phyloP scores from a whole-genome alignment of 495 filamentous ascomycete genomes.

The Trichocladium uniseriatum region DNA sequence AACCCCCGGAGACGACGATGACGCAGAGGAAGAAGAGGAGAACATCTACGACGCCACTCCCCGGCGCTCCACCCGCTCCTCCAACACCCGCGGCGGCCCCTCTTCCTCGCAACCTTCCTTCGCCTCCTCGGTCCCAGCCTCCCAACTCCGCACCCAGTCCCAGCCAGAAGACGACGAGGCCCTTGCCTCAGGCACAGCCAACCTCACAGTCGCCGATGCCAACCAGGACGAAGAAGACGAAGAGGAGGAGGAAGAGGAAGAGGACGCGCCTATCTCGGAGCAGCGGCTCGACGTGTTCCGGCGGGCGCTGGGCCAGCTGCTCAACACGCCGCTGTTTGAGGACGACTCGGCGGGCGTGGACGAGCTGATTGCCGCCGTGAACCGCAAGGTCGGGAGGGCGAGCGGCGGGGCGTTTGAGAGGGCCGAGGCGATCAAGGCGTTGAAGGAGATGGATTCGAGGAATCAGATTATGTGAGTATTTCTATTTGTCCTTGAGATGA shows the following conservation, averaged over 20 bases:
- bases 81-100: constrained; percentile 5
- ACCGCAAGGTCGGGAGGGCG: constrained; percentile 47
- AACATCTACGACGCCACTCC: constrained; percentile 34
- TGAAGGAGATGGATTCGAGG: constrained; percentile 67
- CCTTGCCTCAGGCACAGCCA: constrained; percentile 30
- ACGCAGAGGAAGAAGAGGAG: constrained; percentile 20
- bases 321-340: constrained; percentile 68
- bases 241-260: constrained; percentile 24
- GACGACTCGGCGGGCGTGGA: constrained; percentile 71
- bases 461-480: constrained; percentile 90
- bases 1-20: constrained; percentile 7
- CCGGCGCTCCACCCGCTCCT: constrained; percentile 26
- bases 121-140: constrained; percentile 38
- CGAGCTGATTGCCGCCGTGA: constrained; percentile 69
- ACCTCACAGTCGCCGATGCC: constrained; percentile 24
- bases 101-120: constrained; percentile 38
- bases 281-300: constrained; percentile 67
- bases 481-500: neutral
- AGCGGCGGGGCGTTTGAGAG: constrained; percentile 49
- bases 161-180: constrained; percentile 27
- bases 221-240: constrained; percentile 12
- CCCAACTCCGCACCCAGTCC: constrained; percentile 32
- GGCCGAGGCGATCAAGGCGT: constrained; percentile 64
- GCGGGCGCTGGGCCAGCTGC: constrained; percentile 64
- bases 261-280: constrained; percentile 44